A percentile compares a stretch with the other conserved stretches of the same genome.
Evolutionary conservation across 2,329 filamentous ascomycete species (phyloP).

Genomic region (Fusarium solani-melongenae): DNA sequence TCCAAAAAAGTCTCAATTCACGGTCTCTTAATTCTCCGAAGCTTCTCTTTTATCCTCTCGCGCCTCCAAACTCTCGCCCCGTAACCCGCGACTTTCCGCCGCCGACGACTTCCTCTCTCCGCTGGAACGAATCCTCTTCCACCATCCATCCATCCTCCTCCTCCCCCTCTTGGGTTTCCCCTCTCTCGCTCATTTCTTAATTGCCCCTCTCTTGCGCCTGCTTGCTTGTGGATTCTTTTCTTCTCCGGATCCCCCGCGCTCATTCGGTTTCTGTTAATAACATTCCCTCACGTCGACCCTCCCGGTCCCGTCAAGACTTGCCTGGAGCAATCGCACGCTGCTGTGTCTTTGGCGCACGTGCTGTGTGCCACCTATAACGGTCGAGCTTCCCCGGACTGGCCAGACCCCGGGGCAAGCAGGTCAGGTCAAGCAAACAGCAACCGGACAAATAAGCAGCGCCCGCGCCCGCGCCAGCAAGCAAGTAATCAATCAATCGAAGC

Average conservation of each 20-base stretch:
- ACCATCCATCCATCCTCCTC: background rate
- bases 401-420: constrained; percentile 24
- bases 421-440: constrained; percentile 24
- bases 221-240: background rate
- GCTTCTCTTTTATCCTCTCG: constrained; percentile 11
- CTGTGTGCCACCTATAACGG: constrained; percentile 17
- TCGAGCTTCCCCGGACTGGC: constrained; percentile 19
- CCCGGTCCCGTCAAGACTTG: constrained; percentile 16
- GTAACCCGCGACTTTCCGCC: constrained; percentile 26
- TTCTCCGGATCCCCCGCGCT: constrained; percentile 11
- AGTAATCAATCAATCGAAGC: constrained; percentile 20
- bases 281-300: constrained; percentile 2
- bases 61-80: constrained; percentile 1
- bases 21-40: constrained; percentile 26
- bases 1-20: background rate
- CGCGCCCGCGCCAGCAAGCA: background rate
- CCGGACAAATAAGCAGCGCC: constrained; percentile 22
- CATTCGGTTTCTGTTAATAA: constrained; percentile 15
- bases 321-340: constrained; percentile 30
- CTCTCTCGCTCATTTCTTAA: constrained; percentile 12
- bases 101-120: constrained; percentile 7
- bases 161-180: background rate
- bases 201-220: constrained; percentile 26
- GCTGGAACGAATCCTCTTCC: background rate
- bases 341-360: constrained; percentile 10